These are phyloP conservation scores for Pascua guehoae DNA, from an alignment of 1,284 basidiomycete genomes.

Conservation along the genomic window DNA sequence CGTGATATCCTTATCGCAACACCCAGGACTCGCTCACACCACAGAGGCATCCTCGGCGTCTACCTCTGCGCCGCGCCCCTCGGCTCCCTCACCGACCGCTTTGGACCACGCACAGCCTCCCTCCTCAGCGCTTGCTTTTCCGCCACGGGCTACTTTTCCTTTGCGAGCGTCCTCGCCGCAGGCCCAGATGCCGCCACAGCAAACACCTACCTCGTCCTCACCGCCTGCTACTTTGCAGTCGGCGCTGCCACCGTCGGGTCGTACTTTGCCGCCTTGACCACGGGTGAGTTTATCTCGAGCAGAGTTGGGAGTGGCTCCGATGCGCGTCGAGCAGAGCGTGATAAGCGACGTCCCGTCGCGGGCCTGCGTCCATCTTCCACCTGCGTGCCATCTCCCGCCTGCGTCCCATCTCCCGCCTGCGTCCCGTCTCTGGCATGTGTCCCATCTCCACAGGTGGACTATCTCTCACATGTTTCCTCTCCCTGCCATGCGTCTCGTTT, in stretches of 20 bases:
- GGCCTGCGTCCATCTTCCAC: too few species aligned
- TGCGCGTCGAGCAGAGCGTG: too few species aligned
- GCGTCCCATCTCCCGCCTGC: too few species aligned
- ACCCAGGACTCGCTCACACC: background rate
- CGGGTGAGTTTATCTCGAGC: constrained; percentile 27
- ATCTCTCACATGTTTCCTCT: too few species aligned
- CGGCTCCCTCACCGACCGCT: constrained; percentile 42
- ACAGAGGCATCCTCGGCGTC: constrained; percentile 47
- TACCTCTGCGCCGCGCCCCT: constrained; percentile 49
- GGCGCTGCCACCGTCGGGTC: constrained; percentile 47
- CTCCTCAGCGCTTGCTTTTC: constrained; percentile 39
- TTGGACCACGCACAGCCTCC: constrained; percentile 44
- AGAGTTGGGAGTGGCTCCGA: too few species aligned
- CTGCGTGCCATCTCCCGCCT: too few species aligned
- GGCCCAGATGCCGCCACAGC: background rate
- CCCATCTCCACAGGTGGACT: too few species aligned
- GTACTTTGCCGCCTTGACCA: constrained; percentile 48
- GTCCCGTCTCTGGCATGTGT: too few species aligned
- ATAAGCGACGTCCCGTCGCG: too few species aligned
- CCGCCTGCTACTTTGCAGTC: constrained; percentile 41
- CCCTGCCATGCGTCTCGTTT: too few species aligned
- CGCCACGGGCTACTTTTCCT: constrained; percentile 41
- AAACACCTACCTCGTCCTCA: constrained; percentile 30
- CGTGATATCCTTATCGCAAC: constrained; percentile 7
- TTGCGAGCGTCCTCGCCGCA: constrained; percentile 32